A percentile compares a stretch with the other conserved stretches of the same genome.
Conservation (phyloP, 352 stramenopile genomes). For the Phytophthora idaei region DNA sequence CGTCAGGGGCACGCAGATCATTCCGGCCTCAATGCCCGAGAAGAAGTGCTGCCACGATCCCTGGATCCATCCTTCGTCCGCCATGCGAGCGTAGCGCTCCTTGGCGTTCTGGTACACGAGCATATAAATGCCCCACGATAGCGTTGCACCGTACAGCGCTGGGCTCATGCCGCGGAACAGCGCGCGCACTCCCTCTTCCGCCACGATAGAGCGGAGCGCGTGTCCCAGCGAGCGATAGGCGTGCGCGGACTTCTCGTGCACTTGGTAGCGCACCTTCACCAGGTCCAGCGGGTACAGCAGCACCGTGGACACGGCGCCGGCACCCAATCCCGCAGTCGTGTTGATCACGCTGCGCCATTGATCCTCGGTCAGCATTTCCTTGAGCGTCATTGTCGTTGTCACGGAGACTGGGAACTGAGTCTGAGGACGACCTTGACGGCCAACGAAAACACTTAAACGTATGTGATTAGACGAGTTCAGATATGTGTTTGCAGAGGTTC, state of each 20-base stretch:
- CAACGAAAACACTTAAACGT: slow-evolving; percentile 2
- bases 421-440: slow-evolving; percentile 9
- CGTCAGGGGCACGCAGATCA: slow-evolving; percentile 95
- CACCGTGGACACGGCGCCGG: slow-evolving; percentile 79
- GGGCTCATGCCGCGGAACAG: slow-evolving; percentile 96
- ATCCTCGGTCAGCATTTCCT: slow-evolving; percentile 58
- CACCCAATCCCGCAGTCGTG: slow-evolving; percentile 70
- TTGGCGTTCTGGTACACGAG: slow-evolving; percentile 98
- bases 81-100: slow-evolving; percentile 72
- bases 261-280: slow-evolving; percentile 97
- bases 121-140: slow-evolving; percentile 99
- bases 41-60: slow-evolving; percentile 86
- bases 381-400: slow-evolving; percentile 33
- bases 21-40: slow-evolving; percentile 75
- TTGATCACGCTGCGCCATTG: slow-evolving; percentile 76
- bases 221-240: slow-evolving; percentile 75
- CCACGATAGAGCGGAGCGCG: slow-evolving; percentile 76
- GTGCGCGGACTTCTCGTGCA: slow-evolving; percentile 87
- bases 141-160: slow-evolving; percentile 94
- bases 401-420: slow-evolving; percentile 17
- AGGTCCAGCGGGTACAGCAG: slow-evolving; percentile 97
- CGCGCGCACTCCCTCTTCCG: slow-evolving; percentile 86
- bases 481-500: slow-evolving; percentile 32
- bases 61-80: slow-evolving; percentile 71
- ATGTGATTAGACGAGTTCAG: slow-evolving; percentile 15